These are phyloP conservation scores for Neonectria sp. DNA, from an alignment of 2,329 filamentous ascomycete genomes.

Conservation along the genomic window DNA sequence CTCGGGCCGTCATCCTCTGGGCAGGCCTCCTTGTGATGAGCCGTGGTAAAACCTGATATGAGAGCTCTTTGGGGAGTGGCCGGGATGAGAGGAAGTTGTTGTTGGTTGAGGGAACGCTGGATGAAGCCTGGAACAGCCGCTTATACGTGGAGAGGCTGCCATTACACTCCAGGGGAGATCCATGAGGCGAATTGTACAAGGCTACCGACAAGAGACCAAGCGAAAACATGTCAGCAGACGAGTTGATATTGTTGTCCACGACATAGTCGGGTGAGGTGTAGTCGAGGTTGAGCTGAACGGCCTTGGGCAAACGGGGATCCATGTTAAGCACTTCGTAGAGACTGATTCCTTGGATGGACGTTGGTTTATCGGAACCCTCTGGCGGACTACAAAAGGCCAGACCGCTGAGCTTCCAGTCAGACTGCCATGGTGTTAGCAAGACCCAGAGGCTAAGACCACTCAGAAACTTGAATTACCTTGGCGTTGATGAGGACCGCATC, in stretches of 20 bases:
- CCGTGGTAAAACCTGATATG: slow-evolving; percentile 82
- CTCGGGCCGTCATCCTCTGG: slow-evolving; percentile 87
- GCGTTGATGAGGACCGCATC: slow-evolving; percentile 95
- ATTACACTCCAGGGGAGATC: slow-evolving; percentile 86
- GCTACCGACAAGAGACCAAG: slow-evolving; percentile 90
- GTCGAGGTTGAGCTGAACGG: slow-evolving; percentile 92
- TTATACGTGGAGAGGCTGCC: slow-evolving; percentile 89
- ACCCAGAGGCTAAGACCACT: not conserved
- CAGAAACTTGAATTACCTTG: slow-evolving; percentile 72
- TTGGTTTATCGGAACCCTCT: slow-evolving; percentile 80
- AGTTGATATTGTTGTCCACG: slow-evolving; percentile 88
- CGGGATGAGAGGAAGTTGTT: slow-evolving; percentile 91
- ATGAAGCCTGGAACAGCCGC: slow-evolving; percentile 83
- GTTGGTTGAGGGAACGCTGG: slow-evolving; percentile 80
- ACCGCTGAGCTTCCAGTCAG: slow-evolving; percentile 99
- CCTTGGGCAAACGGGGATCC: slow-evolving; percentile 84
- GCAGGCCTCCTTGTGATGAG: slow-evolving; percentile 91
- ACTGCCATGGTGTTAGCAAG: slow-evolving; percentile 66
- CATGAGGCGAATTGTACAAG: slow-evolving; percentile 94
- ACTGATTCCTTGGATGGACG: slow-evolving; percentile 84
- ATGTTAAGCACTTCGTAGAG: slow-evolving; percentile 88
- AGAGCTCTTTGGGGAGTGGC: slow-evolving; percentile 84
- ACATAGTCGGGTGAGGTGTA: slow-evolving; percentile 96
- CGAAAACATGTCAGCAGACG: slow-evolving; percentile 93
- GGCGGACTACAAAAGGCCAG: slow-evolving; percentile 89